Evolutionary conservation across 108 stramenopile genomes (phyloP).

Genomic region (Parietichytrium sp.): DNA sequence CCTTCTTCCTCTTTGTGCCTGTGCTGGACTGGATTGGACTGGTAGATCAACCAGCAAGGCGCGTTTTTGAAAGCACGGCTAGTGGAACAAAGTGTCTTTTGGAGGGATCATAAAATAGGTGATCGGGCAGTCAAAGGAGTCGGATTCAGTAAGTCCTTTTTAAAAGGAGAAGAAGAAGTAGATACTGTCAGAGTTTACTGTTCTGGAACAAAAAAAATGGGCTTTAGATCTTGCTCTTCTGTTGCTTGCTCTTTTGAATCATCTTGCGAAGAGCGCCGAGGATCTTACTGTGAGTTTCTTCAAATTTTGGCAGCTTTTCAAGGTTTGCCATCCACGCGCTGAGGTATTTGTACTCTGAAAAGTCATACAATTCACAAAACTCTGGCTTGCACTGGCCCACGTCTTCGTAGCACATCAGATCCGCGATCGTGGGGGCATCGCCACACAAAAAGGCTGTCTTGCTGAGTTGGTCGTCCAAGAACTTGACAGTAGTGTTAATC

Average conservation of each 20-base stretch:
- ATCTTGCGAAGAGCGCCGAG: neutral
- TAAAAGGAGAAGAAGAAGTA: too few relatives aligned
- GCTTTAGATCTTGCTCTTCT: slow-evolving; percentile 6
- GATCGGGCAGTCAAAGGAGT: too few relatives aligned
- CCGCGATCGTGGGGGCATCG: neutral
- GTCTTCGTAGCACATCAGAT: neutral
- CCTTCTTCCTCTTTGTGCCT: too few relatives aligned
- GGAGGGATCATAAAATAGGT: too few relatives aligned
- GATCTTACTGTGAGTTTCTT: neutral
- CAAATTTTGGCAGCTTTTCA: neutral
- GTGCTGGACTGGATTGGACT: too few relatives aligned
- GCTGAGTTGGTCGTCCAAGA: neutral
- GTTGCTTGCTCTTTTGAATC: neutral
- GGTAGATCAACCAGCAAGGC: too few relatives aligned
- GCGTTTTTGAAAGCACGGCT: too few relatives aligned
- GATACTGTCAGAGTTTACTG: too few relatives aligned
- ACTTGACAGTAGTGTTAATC: neutral
- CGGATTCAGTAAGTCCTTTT: too few relatives aligned
- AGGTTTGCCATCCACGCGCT: neutral
- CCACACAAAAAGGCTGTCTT: neutral
- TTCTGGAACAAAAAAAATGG: too few relatives aligned
- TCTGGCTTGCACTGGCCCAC: neutral
- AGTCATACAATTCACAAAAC: neutral
- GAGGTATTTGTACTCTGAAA: neutral
- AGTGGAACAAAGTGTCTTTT: too few relatives aligned